phyloP scores from a whole-genome alignment of 2,329 filamentous ascomycete species.

The Cytospora schulzeri region DNA sequence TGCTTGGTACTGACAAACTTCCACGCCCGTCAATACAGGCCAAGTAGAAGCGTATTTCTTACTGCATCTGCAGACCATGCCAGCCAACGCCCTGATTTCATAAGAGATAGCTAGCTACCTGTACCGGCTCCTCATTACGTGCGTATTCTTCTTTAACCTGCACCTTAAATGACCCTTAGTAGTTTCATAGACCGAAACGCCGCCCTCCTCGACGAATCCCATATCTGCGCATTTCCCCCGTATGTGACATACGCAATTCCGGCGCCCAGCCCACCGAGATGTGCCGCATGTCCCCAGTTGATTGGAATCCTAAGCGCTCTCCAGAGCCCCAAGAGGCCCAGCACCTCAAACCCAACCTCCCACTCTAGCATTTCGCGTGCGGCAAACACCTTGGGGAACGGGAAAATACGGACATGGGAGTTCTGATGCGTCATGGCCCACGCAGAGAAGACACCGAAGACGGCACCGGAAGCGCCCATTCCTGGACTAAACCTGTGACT shows the following conservation, averaged over 20 bases:
- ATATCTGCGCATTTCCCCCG: conserved; percentile 24
- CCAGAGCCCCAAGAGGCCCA: conserved; percentile 32
- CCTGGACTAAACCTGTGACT: conserved; percentile 25
- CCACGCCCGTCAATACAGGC: neutral
- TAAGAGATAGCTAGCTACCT: neutral
- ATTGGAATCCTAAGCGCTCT: conserved; percentile 28
- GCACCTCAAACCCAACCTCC: conserved; percentile 30
- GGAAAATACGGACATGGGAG: conserved; percentile 27
- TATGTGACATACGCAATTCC: conserved; percentile 33
- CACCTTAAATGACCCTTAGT: conserved; percentile 6
- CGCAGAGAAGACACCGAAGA: conserved; percentile 32
- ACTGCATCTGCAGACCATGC: neutral
- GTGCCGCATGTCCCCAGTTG: conserved; percentile 28
- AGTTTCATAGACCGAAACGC: conserved; percentile 26
- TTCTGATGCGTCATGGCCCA: conserved; percentile 31
- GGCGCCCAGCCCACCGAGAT: conserved; percentile 31
- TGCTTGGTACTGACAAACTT: neutral
- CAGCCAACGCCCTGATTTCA: neutral
- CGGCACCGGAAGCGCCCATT: conserved; percentile 34
- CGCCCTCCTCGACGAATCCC: conserved; percentile 29
- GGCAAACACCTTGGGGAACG: conserved; percentile 29
- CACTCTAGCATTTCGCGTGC: conserved; percentile 29
- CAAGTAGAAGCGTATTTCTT: neutral
- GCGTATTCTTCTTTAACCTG: neutral
- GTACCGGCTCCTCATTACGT: neutral